Conservation (phyloP, 768 basidiomycete genomes). For the Hebeloma cylindrosporum region DNA sequence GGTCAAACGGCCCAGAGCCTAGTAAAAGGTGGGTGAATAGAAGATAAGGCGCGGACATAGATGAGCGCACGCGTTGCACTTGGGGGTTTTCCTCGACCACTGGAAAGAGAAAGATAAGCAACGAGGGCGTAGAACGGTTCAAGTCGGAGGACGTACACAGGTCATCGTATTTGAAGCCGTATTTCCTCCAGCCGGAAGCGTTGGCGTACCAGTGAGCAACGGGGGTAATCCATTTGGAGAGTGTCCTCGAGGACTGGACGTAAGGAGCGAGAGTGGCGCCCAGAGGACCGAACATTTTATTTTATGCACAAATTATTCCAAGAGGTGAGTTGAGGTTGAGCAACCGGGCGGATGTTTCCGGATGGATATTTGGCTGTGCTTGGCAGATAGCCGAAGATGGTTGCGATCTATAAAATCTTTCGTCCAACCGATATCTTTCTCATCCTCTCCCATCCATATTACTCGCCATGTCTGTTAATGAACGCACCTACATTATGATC, state of each 20-base stretch:
- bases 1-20: slow-evolving; percentile 86
- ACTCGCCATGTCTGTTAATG: slow-evolving; percentile 61
- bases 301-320: slow-evolving; percentile 12
- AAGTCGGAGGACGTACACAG: slow-evolving; percentile 59
- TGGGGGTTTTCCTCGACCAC: slow-evolving; percentile 77
- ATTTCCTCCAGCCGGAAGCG: slow-evolving; percentile 77
- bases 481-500: slow-evolving; percentile 99
- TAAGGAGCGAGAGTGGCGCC: slow-evolving; percentile 76
- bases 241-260: slow-evolving; percentile 65
- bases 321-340: slow-evolving; percentile 8
- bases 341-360: slow-evolving; percentile 38
- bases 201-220: slow-evolving; percentile 82
- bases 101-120: slow-evolving; percentile 15
- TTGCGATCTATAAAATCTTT: slow-evolving; percentile 31
- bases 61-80: slow-evolving; percentile 68
- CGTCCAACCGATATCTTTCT: slow-evolving; percentile 21
- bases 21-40: slow-evolving; percentile 5
- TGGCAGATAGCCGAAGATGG: slow-evolving; percentile 39
- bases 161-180: slow-evolving; percentile 95
- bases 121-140: slow-evolving; percentile 9
- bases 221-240: slow-evolving; percentile 71
- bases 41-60: not conserved
- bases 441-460: slow-evolving; percentile 28
- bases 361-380: slow-evolving; percentile 44
- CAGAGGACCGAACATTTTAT: slow-evolving; percentile 61